These are phyloP conservation scores for Gymnopilus junonius DNA, from an alignment of 768 basidiomycete species.

Conservation along the genomic window DNA sequence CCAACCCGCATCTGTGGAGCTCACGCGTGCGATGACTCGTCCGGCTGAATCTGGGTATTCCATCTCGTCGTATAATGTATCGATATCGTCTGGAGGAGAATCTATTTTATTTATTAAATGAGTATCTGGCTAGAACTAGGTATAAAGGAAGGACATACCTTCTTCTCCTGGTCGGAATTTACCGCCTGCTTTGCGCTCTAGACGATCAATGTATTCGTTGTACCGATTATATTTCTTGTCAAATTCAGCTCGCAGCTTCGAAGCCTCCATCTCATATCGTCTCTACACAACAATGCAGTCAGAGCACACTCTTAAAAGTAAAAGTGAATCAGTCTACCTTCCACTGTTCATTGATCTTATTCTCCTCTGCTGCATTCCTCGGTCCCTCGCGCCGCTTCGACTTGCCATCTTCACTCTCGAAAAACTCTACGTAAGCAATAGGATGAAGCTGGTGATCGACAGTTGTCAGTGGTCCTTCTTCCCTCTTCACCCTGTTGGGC, in stretches of 20 bases:
- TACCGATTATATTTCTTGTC: constrained; percentile 58
- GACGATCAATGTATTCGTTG: constrained; percentile 65
- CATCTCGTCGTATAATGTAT: constrained; percentile 64
- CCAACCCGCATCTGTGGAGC: constrained; percentile 60
- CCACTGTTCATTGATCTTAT: constrained; percentile 64
- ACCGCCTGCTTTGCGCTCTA: constrained; percentile 61
- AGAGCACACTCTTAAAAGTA: neutral
- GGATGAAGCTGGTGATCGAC: constrained; percentile 36
- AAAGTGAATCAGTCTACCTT: constrained; percentile 47
- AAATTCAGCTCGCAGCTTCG: constrained; percentile 58
- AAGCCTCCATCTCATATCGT: constrained; percentile 60
- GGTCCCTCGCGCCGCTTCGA: constrained; percentile 59
- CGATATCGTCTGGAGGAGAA: constrained; percentile 51
- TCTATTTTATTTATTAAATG: constrained; percentile 28
- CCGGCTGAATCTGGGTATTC: constrained; percentile 57
- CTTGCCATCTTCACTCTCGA: constrained; percentile 51
- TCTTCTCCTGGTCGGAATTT: constrained; percentile 45
- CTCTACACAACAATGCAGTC: constrained; percentile 40
- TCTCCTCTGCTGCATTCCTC: constrained; percentile 73
- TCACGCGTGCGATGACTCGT: constrained; percentile 44
- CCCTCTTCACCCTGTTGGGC: neutral
- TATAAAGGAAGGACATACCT: constrained; percentile 32
- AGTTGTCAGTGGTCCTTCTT: neutral
- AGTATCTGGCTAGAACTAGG: constrained; percentile 1
- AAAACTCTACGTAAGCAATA: constrained; percentile 78